Percentiles rank a stretch among this genome's conserved stretches.
phyloP scores from a whole-genome alignment of 768 basidiomycete genomes.

The Mycena pura region DNA sequence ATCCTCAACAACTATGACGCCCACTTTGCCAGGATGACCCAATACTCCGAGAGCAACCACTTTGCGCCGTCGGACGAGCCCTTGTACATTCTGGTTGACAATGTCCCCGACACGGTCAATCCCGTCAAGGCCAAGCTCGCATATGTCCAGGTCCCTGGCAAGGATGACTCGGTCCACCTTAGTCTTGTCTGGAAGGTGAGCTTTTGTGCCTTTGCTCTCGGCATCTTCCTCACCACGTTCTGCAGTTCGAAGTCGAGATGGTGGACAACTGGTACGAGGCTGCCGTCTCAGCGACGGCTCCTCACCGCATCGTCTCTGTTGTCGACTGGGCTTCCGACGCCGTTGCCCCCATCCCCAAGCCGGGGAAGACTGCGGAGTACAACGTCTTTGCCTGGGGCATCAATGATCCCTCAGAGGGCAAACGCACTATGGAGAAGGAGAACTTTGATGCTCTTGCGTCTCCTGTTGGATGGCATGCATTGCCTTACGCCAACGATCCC shows the following conservation, averaged over 20 bases:
- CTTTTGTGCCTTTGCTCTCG: background rate
- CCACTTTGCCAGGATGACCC: constrained; percentile 58
- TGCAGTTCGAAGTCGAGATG: constrained; percentile 90
- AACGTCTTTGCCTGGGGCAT: constrained; percentile 81
- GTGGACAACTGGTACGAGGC: constrained; percentile 96
- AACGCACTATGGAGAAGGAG: constrained; percentile 63
- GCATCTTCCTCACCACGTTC: background rate
- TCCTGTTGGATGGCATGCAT: constrained; percentile 90
- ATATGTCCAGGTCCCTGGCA: constrained; percentile 81
- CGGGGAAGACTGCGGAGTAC: constrained; percentile 56
- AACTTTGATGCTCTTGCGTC: constrained; percentile 80
- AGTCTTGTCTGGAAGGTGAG: constrained; percentile 83
- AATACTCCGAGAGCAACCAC: constrained; percentile 43
- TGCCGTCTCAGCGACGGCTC: constrained; percentile 73
- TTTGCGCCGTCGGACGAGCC: constrained; percentile 52
- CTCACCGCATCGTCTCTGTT: constrained; percentile 84
- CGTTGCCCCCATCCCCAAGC: constrained; percentile 50
- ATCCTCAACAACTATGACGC: constrained; percentile 57
- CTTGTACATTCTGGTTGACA: constrained; percentile 51
- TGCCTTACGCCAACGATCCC: constrained; percentile 79
- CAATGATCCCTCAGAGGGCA: constrained; percentile 83
- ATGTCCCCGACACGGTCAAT: constrained; percentile 78
- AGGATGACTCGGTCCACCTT: constrained; percentile 59
- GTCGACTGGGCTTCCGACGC: constrained; percentile 96
- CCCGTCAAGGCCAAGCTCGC: constrained; percentile 83